Conservation (phyloP, 2,329 filamentous ascomycete species). For the Pseudopyricularia cyperi region DNA sequence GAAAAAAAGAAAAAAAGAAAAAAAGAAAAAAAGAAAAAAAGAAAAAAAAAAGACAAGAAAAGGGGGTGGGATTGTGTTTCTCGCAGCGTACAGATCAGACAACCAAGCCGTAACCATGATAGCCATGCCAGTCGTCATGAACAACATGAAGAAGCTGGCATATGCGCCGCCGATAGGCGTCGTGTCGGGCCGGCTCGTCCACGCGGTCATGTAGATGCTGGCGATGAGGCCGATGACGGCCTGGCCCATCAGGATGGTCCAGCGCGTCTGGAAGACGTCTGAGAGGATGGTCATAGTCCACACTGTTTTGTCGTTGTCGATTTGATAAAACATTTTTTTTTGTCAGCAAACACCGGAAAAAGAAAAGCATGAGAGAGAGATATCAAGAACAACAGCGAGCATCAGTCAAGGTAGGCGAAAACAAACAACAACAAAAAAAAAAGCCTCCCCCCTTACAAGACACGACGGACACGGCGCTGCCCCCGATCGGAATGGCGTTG, state of each 20-base stretch:
- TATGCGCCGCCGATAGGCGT: slow-evolving; percentile 33
- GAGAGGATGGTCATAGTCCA: slow-evolving; percentile 41
- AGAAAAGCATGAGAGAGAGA: not conserved
- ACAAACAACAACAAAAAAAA: no score
- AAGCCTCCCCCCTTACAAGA: slow-evolving; percentile 15
- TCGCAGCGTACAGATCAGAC: slow-evolving; percentile 24
- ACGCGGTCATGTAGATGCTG: slow-evolving; percentile 38
- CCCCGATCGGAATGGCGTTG: slow-evolving; percentile 34
- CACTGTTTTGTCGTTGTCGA: slow-evolving; percentile 14
- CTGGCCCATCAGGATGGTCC: slow-evolving; percentile 35
- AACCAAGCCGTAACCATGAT: slow-evolving; percentile 39
- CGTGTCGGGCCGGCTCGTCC: slow-evolving; percentile 29
- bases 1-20: no score
- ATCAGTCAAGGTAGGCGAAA: no score
- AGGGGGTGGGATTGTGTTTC: not conserved
- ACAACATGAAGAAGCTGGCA: slow-evolving; percentile 36
- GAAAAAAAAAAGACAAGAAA: not conserved
- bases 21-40: no score
- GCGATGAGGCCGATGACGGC: slow-evolving; percentile 31
- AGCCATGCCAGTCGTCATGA: slow-evolving; percentile 32
- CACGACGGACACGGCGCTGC: slow-evolving; percentile 31
- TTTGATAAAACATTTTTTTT: not conserved
- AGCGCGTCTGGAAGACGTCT: slow-evolving; percentile 32
- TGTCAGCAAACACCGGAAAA: not conserved
- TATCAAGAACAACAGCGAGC: no score